These are phyloP conservation scores for Mycena alexandri DNA, from an alignment of 768 basidiomycete species.

Conservation along the genomic window DNA sequence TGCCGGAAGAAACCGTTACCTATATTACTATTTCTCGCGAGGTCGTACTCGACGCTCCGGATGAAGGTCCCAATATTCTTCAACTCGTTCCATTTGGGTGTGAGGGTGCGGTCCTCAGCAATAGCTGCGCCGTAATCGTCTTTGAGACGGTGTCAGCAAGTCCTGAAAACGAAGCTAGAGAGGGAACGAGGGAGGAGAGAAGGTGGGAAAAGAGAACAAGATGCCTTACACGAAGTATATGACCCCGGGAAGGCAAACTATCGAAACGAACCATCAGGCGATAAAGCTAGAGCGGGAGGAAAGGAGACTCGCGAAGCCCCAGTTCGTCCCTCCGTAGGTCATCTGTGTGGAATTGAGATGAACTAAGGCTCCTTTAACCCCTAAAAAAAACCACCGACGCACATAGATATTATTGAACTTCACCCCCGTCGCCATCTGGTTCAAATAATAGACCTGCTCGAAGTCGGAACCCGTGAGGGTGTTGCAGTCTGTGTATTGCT, in stretches of 20 bases:
- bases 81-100: slow-evolving; percentile 29
- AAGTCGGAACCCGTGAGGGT: slow-evolving; percentile 30
- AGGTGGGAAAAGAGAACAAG: too few species aligned
- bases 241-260: slow-evolving; percentile 26
- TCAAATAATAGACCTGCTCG: slow-evolving; percentile 31
- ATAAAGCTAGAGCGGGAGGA: slow-evolving; percentile 1
- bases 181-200: too few species aligned
- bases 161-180: neutral
- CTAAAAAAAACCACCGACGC: slow-evolving; percentile 4
- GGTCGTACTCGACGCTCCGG: slow-evolving; percentile 27
- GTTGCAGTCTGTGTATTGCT: slow-evolving; percentile 33
- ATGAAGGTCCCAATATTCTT: slow-evolving; percentile 32
- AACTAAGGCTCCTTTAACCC: neutral
- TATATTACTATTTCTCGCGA: slow-evolving; percentile 26
- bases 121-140: slow-evolving; percentile 32
- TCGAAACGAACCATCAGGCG: slow-evolving; percentile 11
- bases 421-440: slow-evolving; percentile 31
- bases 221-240: slow-evolving; percentile 28
- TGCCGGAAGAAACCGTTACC: slow-evolving; percentile 9
- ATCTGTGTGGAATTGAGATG: slow-evolving; percentile 16
- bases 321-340: slow-evolving; percentile 32
- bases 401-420: slow-evolving; percentile 33
- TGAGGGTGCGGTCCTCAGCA: slow-evolving; percentile 29
- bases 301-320: slow-evolving; percentile 26
- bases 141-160: slow-evolving; percentile 6